These are phyloP conservation scores for Cudoniella acicularis DNA, from an alignment of 495 filamentous ascomycete genomes.

Conservation along the genomic window DNA sequence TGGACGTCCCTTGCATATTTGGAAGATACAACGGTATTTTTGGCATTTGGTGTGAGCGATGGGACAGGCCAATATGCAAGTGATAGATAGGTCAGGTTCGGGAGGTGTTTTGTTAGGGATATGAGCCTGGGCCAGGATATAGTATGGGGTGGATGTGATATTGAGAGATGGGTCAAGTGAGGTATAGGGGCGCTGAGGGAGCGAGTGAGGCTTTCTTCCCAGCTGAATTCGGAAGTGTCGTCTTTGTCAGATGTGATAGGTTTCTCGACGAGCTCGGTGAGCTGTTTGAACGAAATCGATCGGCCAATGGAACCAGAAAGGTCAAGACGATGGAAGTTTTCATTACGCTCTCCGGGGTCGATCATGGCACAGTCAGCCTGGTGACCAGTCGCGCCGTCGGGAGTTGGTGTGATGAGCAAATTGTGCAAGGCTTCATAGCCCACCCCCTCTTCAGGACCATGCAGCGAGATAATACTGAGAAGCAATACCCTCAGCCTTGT, in stretches of 20 bases:
- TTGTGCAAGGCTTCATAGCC: constrained; percentile 35
- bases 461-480: constrained; percentile 59
- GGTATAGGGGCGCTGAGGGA: constrained; percentile 32
- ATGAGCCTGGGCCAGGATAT: constrained; percentile 69
- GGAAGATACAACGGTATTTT: constrained; percentile 46
- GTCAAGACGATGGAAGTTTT: constrained; percentile 59
- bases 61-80: constrained; percentile 81
- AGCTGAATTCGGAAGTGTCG: constrained; percentile 32
- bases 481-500: constrained; percentile 56
- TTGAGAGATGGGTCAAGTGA: constrained; percentile 53
- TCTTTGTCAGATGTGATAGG: constrained; percentile 1
- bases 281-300: constrained; percentile 55
- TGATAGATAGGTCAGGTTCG: constrained; percentile 70
- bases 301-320: constrained; percentile 57
- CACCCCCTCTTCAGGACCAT: constrained; percentile 43
- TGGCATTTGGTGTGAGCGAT: constrained; percentile 50
- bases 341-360: constrained; percentile 35
- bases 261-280: constrained; percentile 49
- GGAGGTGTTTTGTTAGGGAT: constrained; percentile 53
- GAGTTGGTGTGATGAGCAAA: constrained; percentile 3
- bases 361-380: constrained; percentile 12
- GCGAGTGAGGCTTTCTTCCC: constrained; percentile 33
- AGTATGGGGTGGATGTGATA: constrained; percentile 39
- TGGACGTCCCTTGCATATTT: constrained; percentile 43
- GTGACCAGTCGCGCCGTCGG: constrained; percentile 11